phyloP scores from a whole-genome alignment of 768 basidiomycete species.

The Mycena galopus region DNA sequence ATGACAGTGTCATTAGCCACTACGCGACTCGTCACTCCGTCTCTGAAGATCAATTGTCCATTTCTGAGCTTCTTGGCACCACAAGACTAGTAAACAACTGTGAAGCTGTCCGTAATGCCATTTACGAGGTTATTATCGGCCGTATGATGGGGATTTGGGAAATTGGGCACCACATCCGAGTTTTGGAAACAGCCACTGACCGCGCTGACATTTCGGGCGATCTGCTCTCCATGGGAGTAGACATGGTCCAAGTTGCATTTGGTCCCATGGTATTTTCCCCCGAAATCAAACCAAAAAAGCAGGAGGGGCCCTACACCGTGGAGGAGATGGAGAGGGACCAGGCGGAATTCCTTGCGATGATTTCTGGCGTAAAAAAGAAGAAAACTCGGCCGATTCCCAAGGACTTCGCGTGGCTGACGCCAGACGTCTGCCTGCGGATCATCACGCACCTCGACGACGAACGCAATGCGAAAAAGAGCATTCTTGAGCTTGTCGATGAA shows the following conservation, averaged over 20 bases:
- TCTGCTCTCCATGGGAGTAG: background rate
- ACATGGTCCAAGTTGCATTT: background rate
- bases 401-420: conserved; percentile 5
- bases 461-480: conserved; percentile 18
- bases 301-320: no score
- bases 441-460: conserved; percentile 40
- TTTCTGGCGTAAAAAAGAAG: background rate
- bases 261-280: conserved; percentile 3
- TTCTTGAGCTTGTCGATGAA: conserved; percentile 15
- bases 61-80: conserved; percentile 8
- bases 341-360: background rate
- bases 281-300: background rate
- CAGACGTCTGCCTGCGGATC: conserved; percentile 24
- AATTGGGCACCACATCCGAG: conserved; percentile 9
- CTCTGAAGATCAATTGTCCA: background rate
- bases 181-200: conserved; percentile 14
- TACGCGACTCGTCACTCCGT: conserved; percentile 10
- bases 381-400: background rate
- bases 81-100: background rate
- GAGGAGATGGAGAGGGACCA: background rate
- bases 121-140: conserved; percentile 34
- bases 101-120: conserved; percentile 25
- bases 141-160: conserved; percentile 15
- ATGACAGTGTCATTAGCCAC: conserved; percentile 15
- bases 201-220: background rate